These are phyloP conservation scores for Colletotrichum gigasporum DNA, from an alignment of 2,329 filamentous ascomycete genomes.

Conservation along the genomic window DNA sequence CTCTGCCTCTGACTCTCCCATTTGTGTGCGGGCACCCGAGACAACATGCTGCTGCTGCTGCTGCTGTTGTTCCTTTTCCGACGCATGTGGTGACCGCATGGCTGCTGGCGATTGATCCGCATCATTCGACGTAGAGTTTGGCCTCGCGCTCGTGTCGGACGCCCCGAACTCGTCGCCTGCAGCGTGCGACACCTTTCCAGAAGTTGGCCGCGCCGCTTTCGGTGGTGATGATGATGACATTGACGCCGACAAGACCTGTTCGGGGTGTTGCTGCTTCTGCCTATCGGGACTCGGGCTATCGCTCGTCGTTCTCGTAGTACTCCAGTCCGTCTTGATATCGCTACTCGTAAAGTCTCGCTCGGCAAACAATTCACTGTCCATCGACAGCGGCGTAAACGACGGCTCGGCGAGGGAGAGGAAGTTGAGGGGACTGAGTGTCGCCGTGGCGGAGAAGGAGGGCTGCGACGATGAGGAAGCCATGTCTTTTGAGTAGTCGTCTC, in stretches of 20 bases:
- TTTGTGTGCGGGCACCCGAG: conserved; percentile 30
- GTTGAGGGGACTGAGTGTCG: conserved; percentile 30
- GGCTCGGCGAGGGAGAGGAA: conserved; percentile 37
- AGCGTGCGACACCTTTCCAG: conserved; percentile 5
- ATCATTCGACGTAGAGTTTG: neutral
- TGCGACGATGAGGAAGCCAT: conserved; percentile 12
- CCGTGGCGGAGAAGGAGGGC: conserved; percentile 33
- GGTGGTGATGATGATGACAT: neutral
- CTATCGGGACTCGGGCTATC: neutral
- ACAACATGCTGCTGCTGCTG: conserved; percentile 19
- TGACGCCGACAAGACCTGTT: neutral
- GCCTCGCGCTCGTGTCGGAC: neutral
- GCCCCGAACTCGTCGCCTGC: neutral
- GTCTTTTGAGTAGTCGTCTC: conserved; percentile 24
- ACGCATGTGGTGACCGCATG: conserved; percentile 6
- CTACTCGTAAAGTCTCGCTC: neutral
- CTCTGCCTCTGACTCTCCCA: conserved; percentile 1
- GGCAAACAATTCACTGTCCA: conserved; percentile 36
- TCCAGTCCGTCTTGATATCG: too few relatives aligned
- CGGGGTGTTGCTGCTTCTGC: neutral
- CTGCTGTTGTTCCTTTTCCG: neutral
- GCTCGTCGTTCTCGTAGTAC: neutral
- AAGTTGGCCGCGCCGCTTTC: neutral
- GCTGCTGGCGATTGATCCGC: neutral
- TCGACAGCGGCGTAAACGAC: conserved; percentile 43